Evolutionary conservation across 139 green algal species (phyloP).

Genomic region (Chlorella vulgaris): DNA sequence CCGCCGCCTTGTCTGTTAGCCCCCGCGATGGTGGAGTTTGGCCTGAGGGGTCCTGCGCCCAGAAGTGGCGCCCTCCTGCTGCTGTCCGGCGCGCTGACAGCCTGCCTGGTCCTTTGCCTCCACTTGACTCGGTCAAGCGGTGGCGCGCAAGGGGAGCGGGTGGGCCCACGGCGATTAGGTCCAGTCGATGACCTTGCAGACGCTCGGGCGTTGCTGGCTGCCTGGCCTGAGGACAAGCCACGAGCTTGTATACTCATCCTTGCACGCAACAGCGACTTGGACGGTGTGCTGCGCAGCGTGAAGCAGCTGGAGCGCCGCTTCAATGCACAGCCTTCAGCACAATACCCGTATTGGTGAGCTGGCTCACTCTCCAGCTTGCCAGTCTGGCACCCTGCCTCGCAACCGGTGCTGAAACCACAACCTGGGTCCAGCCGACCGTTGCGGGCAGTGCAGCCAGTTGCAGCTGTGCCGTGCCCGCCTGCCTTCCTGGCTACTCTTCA

Average conservation of each 20-base stretch:
- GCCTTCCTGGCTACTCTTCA: too few relatives aligned
- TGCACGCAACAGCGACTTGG: constrained; percentile 26
- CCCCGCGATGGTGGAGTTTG: too few relatives aligned
- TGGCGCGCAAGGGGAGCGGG: neutral
- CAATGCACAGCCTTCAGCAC: neutral
- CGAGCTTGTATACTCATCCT: constrained; percentile 19
- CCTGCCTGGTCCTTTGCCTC: neutral
- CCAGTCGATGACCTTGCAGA: neutral
- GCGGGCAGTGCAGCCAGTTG: too few relatives aligned
- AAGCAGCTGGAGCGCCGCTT: constrained; percentile 42
- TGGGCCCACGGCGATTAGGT: neutral
- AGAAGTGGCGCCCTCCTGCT: neutral
- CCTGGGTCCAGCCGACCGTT: too few relatives aligned
- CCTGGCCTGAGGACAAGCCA: constrained; percentile 3
- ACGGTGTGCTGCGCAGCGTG: constrained; percentile 35
- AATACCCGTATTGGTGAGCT: constrained; percentile 13
- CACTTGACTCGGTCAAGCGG: neutral
- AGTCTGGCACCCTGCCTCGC: neutral
- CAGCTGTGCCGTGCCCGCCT: too few relatives aligned
- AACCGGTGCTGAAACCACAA: too few relatives aligned
- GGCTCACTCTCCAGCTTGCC: neutral
- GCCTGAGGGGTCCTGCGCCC: too few relatives aligned
- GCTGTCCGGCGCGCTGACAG: neutral
- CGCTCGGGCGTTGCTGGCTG: neutral
- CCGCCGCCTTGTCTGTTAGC: too few relatives aligned